Evolutionary conservation across 139 green algal genomes (phyloP).

Genomic region (Picochlorum sp.): DNA sequence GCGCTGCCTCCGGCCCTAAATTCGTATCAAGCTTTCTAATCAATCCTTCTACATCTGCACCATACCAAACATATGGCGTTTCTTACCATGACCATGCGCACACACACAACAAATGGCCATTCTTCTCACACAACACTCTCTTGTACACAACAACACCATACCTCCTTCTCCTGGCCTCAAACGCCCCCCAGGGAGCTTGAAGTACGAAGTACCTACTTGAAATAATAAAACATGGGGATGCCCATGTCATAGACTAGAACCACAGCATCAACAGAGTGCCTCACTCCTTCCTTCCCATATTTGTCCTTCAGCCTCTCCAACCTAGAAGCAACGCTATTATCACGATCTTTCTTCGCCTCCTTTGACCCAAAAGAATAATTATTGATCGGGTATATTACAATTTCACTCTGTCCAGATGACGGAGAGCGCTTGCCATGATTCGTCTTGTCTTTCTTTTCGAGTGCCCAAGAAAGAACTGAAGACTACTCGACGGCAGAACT

Average conservation of each 20-base stretch:
- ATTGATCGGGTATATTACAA: constrained; percentile 58
- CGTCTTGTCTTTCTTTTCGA: neutral
- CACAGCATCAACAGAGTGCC: constrained; percentile 77
- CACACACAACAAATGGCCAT: neutral
- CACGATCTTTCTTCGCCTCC: constrained; percentile 65
- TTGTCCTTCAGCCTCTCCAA: constrained; percentile 68
- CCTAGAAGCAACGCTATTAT: constrained; percentile 44
- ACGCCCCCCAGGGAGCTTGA: constrained; percentile 81
- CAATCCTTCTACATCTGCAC: constrained; percentile 79
- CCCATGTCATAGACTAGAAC: constrained; percentile 82
- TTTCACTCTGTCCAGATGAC: constrained; percentile 33
- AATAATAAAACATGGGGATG: constrained; percentile 89
- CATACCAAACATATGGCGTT: neutral
- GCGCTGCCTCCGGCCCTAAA: constrained; percentile 49
- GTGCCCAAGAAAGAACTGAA: too few species aligned
- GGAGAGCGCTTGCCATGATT: neutral
- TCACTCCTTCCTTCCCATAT: constrained; percentile 71
- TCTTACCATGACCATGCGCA: too few species aligned
- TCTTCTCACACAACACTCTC: neutral
- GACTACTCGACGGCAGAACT: too few species aligned
- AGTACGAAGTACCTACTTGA: constrained; percentile 67
- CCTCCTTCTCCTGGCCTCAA: constrained; percentile 85
- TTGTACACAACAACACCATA: constrained; percentile 21
- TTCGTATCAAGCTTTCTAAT: constrained; percentile 74
- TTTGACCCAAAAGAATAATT: constrained; percentile 91